Percentiles rank a stretch among this genome's conserved stretches.
Evolutionary conservation across 768 basidiomycete genomes (phyloP).

Genomic region (Tricholoma flavovirens): DNA sequence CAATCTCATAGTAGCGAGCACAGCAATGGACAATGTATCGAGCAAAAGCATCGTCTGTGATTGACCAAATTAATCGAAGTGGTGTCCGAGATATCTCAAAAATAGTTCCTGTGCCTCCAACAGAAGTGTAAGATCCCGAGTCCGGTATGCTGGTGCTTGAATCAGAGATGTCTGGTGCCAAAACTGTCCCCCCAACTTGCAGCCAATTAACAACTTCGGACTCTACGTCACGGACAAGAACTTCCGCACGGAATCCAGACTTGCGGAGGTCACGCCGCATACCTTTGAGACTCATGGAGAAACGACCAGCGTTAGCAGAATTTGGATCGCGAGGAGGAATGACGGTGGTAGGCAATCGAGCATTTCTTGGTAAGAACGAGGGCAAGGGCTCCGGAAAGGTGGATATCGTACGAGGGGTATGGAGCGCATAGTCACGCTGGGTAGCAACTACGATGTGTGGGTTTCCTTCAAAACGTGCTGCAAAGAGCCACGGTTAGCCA

Average conservation of each 20-base stretch:
- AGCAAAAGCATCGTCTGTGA: slow-evolving; percentile 64
- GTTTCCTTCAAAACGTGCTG: slow-evolving; percentile 70
- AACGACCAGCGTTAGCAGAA: slow-evolving; percentile 67
- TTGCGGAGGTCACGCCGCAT: slow-evolving; percentile 63
- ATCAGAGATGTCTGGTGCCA: slow-evolving; percentile 40
- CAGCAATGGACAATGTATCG: slow-evolving; percentile 81
- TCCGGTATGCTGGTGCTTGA: slow-evolving; percentile 15
- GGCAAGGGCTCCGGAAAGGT: slow-evolving; percentile 81
- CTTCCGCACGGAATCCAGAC: slow-evolving; percentile 52
- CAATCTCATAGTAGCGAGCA: slow-evolving; percentile 71
- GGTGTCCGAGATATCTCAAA: slow-evolving; percentile 64
- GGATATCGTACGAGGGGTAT: slow-evolving; percentile 35
- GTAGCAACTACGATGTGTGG: slow-evolving; percentile 65
- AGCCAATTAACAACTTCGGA: slow-evolving; percentile 61
- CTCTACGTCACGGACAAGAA: slow-evolving; percentile 67
- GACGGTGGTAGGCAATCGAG: slow-evolving; percentile 41
- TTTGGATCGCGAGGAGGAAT: slow-evolving; percentile 39
- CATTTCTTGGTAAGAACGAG: slow-evolving; percentile 56
- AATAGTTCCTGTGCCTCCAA: slow-evolving; percentile 51
- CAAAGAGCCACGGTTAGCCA: not conserved
- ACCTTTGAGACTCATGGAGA: slow-evolving; percentile 71
- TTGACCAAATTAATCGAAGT: slow-evolving; percentile 67
- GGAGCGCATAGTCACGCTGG: slow-evolving; percentile 46
- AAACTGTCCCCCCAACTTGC: slow-evolving; percentile 45
- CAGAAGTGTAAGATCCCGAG: slow-evolving; percentile 30